Conservation (phyloP, 495 filamentous ascomycete species). For the Penicillium taxi region DNA sequence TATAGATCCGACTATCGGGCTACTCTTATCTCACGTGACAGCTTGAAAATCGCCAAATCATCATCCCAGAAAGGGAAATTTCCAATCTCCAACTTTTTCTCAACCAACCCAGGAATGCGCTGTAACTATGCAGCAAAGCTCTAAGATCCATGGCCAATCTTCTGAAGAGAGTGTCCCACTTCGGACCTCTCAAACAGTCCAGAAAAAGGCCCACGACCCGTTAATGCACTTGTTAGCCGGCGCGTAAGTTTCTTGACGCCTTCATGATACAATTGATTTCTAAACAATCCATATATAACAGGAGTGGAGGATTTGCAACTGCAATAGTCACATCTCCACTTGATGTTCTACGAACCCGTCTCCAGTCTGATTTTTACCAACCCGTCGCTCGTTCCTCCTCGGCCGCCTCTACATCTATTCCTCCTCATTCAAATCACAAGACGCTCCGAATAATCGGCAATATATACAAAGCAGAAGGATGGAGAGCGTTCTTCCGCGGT, state of each 20-base stretch:
- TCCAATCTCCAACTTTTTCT: conserved; percentile 1
- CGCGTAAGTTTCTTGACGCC: conserved; percentile 50
- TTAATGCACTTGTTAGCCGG: conserved; percentile 85
- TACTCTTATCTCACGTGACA: conserved; percentile 20
- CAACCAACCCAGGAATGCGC: conserved; percentile 9
- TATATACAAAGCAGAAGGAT: conserved; percentile 71
- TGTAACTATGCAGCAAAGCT: conserved; percentile 14
- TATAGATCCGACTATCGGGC: no score
- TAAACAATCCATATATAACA: conserved; percentile 20
- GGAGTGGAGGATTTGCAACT: conserved; percentile 77
- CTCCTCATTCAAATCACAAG: conserved; percentile 58
- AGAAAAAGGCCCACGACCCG: conserved; percentile 18
- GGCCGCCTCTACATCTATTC: conserved; percentile 26
- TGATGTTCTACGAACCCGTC: conserved; percentile 80
- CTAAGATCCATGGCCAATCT: conserved; percentile 13
- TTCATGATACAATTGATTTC: background rate
- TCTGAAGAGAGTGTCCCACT: conserved; percentile 8
- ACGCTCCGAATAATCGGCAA: conserved; percentile 73
- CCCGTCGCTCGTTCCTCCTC: conserved; percentile 33
- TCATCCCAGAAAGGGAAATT: conserved; percentile 13
- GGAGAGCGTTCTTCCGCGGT: conserved; percentile 80
- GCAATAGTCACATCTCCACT: conserved; percentile 76
- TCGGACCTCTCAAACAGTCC: conserved; percentile 4
- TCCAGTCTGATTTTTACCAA: conserved; percentile 88
- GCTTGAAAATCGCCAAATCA: conserved; percentile 12